Evolutionary conservation across 305 asterid genomes (phyloP).

Genomic region (Solanum aculeatissimum): DNA sequence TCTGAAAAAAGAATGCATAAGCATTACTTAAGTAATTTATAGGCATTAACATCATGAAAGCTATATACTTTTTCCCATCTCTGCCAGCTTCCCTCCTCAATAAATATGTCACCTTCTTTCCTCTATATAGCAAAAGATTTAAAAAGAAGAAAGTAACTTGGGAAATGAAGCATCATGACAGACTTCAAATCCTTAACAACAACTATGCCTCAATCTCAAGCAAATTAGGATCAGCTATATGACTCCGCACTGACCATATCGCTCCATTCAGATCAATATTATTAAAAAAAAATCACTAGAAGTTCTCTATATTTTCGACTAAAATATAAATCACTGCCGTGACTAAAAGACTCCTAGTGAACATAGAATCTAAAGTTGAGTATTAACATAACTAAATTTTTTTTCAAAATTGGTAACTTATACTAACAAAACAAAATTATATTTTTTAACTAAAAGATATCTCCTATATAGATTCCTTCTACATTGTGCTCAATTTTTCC

Average conservation of each 20-base stretch:
- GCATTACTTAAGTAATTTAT: not conserved
- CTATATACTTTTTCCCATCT: not conserved
- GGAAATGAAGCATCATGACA: not conserved
- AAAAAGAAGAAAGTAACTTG: not conserved
- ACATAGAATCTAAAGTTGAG: not conserved
- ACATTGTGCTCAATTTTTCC: not conserved
- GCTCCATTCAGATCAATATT: not conserved
- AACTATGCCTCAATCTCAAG: not conserved
- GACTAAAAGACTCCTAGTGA: not conserved
- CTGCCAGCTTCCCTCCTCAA: not conserved
- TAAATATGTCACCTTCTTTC: not conserved
- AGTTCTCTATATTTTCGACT: not conserved
- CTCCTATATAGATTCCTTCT: not conserved
- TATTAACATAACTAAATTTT: not conserved
- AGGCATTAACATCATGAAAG: not conserved
- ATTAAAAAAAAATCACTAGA: not conserved
- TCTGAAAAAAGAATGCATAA: conserved; percentile 10
- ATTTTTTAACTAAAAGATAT: not conserved
- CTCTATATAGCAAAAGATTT: not conserved
- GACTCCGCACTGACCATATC: not conserved
- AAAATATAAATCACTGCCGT: not conserved
- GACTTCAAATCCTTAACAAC: not conserved
- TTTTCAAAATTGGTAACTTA: too few relatives aligned
- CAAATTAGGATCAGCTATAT: not conserved
- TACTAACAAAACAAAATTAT: not conserved